Percentiles rank a stretch among this genome's conserved stretches.
These are phyloP conservation scores for Kazachstania bromeliacearum DNA, from an alignment of 805 yeast genomes.

Conservation along the genomic window DNA sequence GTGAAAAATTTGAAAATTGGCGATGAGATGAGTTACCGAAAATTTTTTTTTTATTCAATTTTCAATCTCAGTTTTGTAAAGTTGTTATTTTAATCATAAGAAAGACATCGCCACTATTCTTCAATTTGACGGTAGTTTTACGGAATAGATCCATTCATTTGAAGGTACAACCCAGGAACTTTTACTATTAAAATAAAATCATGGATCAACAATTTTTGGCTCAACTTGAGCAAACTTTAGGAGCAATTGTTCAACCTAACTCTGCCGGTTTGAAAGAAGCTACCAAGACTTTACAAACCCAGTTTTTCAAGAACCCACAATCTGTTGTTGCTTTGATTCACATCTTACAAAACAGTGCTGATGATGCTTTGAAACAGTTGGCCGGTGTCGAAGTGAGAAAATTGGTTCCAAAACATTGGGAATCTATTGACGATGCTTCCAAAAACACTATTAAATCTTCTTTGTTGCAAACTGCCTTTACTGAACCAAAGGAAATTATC, in stretches of 20 bases:
- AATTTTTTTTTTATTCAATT: constrained; percentile 1
- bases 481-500: constrained; percentile 52
- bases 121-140: too few relatives aligned
- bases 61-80: not conserved
- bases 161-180: not conserved
- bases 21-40: constrained; percentile 20
- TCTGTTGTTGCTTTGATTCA: constrained; percentile 78
- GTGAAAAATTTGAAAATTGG: too few relatives aligned
- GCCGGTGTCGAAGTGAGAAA: constrained; percentile 97
- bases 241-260: constrained; percentile 73
- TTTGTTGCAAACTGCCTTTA: constrained; percentile 58
- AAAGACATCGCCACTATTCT: too few relatives aligned
- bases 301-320: constrained; percentile 59
- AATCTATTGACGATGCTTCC: constrained; percentile 32
- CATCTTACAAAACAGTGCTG: constrained; percentile 59
- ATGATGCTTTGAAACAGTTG: constrained; percentile 70
- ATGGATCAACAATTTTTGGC: constrained; percentile 68
- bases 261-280: constrained; percentile 76
- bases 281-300: constrained; percentile 59
- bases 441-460: constrained; percentile 58
- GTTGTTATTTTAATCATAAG: not conserved
- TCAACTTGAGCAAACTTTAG: constrained; percentile 69
- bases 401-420: constrained; percentile 66
- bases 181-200: constrained; percentile 2
- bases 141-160: too few relatives aligned